Base-by-base conservation (phyloP, 2,329 filamentous ascomycete species). In the Penicillium capsulatum region DNA sequence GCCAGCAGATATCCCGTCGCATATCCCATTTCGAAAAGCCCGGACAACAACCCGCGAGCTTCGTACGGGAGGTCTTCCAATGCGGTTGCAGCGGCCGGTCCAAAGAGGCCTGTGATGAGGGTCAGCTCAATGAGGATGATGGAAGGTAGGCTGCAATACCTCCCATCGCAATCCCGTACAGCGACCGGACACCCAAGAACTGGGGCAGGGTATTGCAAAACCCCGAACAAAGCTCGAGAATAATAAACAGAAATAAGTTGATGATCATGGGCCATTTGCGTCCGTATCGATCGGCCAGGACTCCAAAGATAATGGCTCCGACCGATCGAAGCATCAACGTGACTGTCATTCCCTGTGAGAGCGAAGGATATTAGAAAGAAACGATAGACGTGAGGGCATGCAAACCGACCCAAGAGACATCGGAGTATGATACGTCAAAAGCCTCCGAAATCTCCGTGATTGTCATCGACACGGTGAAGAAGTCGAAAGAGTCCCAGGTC, bases 401-500 rank as follows among this genome's bases (percentile, higher is more conserved):
- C 3, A 7, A 38, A 24, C 47, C 1, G 17, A 78, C 79, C 77
- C 78, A 81, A 10, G 78, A 79, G 16, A 83, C 79, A 47, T 80
- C 75, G 3, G 75, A 72, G 38, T 75, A 77, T 36, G 71, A 60
- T 45, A 69, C 73, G 42, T 62, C 66, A 50, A 83, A 83, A 1
- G 67, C 64, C 37, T 73, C 61, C 24, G 72, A 67, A 10, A 83
- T 65, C 15, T 76, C 68, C 9, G 66, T 72, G 11, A 80, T 67
- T 0, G 77, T 80, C 31, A 83, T 66, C 1, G 76, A 79, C 17
- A 83, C 79, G 31, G 77, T 80, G 59, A 81, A 80, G 65, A 82
- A 83, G 59, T 84, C 80, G 48, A 82, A 83, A 54, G n/a, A n/a
- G n/a, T 82, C 78, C 77, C 76, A 80, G 1, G 74, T 74, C 76